These are phyloP conservation scores for Aspergillus avenaceus DNA, from an alignment of 495 filamentous ascomycete species.

Conservation along the genomic window DNA sequence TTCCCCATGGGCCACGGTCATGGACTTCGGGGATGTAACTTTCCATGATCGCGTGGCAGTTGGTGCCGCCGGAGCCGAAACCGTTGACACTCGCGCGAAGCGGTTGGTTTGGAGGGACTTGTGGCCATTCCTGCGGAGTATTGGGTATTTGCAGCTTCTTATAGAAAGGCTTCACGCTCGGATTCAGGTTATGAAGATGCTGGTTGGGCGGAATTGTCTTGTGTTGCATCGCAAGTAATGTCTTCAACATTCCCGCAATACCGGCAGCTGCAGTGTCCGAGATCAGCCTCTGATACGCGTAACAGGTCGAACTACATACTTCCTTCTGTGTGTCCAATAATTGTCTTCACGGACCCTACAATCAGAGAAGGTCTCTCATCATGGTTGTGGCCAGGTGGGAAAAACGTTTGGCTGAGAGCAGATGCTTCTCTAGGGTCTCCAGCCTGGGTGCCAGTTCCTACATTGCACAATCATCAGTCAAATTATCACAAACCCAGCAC, in stretches of 20 bases:
- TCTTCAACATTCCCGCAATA: conserved; percentile 22
- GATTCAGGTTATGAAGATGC: conserved; percentile 43
- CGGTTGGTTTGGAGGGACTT: neutral
- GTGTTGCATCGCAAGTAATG: conserved; percentile 41
- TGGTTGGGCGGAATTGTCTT: conserved; percentile 49
- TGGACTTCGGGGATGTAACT: neutral
- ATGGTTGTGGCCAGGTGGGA: neutral
- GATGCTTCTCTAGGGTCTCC: conserved; percentile 27
- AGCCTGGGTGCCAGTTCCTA: conserved; percentile 25
- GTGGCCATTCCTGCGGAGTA: neutral
- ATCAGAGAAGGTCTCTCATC: conserved; percentile 9
- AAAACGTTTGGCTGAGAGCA: conserved; percentile 13
- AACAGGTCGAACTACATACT: neutral
- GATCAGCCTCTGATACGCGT: neutral
- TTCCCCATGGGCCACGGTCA: neutral
- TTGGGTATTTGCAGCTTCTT: neutral
- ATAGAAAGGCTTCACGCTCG: conserved; percentile 5
- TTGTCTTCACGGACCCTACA: conserved; percentile 53
- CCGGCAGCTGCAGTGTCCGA: conserved; percentile 12
- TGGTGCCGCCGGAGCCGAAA: conserved; percentile 1
- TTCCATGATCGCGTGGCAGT: conserved; percentile 2
- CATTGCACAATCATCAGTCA: neutral
- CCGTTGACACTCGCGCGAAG: conserved; percentile 1
- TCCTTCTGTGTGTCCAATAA: conserved; percentile 53
- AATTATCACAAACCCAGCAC: neutral